Evolutionary conservation across 2,329 filamentous ascomycete species (phyloP).

Genomic region (Aspergillus texensis): DNA sequence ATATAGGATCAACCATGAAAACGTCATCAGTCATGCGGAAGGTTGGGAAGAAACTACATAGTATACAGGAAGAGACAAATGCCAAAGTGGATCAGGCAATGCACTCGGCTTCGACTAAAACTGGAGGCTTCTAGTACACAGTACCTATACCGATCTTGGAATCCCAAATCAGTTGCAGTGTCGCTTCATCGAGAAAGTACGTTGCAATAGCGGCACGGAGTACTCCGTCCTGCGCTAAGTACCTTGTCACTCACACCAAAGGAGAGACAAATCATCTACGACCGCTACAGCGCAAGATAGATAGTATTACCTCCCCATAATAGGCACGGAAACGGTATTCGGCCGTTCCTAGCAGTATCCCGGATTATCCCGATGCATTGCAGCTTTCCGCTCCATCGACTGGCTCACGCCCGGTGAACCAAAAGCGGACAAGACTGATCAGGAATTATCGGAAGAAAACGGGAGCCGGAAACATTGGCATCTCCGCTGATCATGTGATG

Average conservation of each 20-base stretch:
- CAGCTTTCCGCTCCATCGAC: constrained; percentile 18
- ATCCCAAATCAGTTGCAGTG: neutral
- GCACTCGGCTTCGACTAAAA: neutral
- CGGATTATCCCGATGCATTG: constrained; percentile 25
- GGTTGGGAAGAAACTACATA: no score
- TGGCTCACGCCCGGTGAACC: constrained; percentile 32
- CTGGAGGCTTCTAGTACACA: neutral
- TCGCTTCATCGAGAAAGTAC: neutral
- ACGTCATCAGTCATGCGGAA: neutral
- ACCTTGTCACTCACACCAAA: neutral
- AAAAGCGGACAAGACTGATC: constrained; percentile 31
- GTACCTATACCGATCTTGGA: no score
- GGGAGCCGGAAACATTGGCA: constrained; percentile 23
- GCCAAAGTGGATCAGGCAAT: neutral
- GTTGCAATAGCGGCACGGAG: constrained; percentile 5
- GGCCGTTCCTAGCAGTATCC: constrained; percentile 13
- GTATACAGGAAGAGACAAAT: neutral
- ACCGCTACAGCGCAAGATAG: neutral
- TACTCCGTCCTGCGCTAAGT: neutral
- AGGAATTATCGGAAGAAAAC: constrained; percentile 27
- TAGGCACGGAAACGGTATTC: constrained; percentile 15
- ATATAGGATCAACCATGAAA: neutral
- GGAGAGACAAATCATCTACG: neutral
- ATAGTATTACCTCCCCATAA: no score
- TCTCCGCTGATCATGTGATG: constrained; percentile 33